A percentile compares a stretch with the other conserved stretches of the same genome.
phyloP scores from a whole-genome alignment of 73 alveolate species.

The Durusdinium trenchii region DNA sequence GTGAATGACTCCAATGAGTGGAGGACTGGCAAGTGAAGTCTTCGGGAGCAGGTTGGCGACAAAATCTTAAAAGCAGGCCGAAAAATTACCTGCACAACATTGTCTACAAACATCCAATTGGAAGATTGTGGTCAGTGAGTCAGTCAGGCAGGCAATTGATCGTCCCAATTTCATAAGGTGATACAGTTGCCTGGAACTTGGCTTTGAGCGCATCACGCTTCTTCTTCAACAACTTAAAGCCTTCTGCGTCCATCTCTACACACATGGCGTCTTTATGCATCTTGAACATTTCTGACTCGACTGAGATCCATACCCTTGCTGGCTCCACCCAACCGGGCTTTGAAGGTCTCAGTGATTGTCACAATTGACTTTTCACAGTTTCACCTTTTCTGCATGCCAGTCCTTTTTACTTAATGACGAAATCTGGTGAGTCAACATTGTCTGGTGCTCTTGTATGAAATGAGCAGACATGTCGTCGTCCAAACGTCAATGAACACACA shows the following conservation, averaged over 20 bases:
- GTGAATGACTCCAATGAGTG: no score
- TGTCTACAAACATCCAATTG: no score
- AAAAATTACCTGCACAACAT: no score
- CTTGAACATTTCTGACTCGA: neutral
- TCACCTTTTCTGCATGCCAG: neutral
- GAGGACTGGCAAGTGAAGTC: no score
- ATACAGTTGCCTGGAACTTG: constrained; percentile 96
- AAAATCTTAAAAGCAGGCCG: no score
- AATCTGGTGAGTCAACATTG: no score
- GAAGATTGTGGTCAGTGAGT: neutral
- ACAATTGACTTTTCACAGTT: no score
- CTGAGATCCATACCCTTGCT: neutral
- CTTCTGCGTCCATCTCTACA: constrained; percentile 95
- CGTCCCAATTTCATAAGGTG: neutral
- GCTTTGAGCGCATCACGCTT: constrained; percentile 99
- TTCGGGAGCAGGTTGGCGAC: neutral
- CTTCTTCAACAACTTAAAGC: constrained; percentile 98
- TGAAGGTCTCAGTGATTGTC: constrained; percentile 34
- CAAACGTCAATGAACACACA: no score
- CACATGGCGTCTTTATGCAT: neutral
- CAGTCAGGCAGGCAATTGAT: neutral
- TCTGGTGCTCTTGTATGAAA: no score
- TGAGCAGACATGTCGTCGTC: no score
- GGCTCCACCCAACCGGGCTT: constrained; percentile 84
- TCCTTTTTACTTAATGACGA: no score